Conservation (phyloP, 1,284 basidiomycete species). For the Ustilago tritici region DNA sequence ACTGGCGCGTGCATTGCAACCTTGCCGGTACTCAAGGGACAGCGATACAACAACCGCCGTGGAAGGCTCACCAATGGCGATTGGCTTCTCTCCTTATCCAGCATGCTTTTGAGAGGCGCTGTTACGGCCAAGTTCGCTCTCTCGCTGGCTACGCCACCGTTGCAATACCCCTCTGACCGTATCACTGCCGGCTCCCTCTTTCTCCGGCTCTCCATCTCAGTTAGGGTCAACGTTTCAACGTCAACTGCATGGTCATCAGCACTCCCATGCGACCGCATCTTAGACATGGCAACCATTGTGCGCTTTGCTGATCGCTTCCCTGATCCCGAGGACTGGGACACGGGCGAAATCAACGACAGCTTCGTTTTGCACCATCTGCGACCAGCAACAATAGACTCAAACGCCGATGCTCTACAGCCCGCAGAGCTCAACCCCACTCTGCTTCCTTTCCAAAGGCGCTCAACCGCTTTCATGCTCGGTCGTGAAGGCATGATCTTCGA, state of each 20-base stretch:
- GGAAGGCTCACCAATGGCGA: slow-evolving; percentile 35
- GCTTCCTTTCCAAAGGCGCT: slow-evolving; percentile 63
- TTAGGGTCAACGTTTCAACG: slow-evolving; percentile 12
- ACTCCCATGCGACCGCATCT: slow-evolving; percentile 11
- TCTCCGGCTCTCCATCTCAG: slow-evolving; percentile 26
- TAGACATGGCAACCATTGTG: slow-evolving; percentile 40
- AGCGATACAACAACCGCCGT: background rate
- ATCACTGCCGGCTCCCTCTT: slow-evolving; percentile 36
- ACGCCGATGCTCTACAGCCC: slow-evolving; percentile 48
- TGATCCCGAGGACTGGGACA: background rate
- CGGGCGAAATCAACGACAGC: slow-evolving; percentile 32
- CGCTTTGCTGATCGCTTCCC: slow-evolving; percentile 30
- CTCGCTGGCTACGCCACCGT: slow-evolving; percentile 8
- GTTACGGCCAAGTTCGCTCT: slow-evolving; percentile 12
- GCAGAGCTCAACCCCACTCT: slow-evolving; percentile 46
- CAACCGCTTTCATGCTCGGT: slow-evolving; percentile 59
- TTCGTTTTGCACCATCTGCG: slow-evolving; percentile 42
- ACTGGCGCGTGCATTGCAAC: slow-evolving; percentile 8
- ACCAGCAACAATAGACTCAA: background rate
- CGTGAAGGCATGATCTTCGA: slow-evolving; percentile 54
- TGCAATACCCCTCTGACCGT: slow-evolving; percentile 15
- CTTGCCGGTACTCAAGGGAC: slow-evolving; percentile 23
- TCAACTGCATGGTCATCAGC: background rate
- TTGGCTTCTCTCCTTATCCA: slow-evolving; percentile 32
- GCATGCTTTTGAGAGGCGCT: slow-evolving; percentile 2